These are phyloP conservation scores for Chlorella sp. DNA, from an alignment of 139 green algal genomes.

Conservation along the genomic window DNA sequence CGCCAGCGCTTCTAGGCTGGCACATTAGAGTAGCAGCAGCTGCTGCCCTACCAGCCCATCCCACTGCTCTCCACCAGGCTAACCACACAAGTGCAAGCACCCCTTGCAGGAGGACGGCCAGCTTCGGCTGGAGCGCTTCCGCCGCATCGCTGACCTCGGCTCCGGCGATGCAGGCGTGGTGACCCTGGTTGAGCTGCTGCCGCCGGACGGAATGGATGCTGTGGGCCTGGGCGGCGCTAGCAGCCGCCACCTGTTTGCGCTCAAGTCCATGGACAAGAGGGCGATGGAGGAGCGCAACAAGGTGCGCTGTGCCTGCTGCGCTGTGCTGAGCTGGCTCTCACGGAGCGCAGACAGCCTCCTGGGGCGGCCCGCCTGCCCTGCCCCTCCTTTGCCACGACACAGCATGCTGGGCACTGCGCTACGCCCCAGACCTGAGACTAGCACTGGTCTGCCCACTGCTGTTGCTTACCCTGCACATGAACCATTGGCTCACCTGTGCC, in stretches of 20 bases:
- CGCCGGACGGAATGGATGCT: too few relatives aligned
- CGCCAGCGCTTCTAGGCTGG: too few relatives aligned
- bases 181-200: slow-evolving; percentile 90
- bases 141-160: slow-evolving; percentile 71
- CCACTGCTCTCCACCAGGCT: neutral
- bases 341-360: too few relatives aligned
- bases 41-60: neutral
- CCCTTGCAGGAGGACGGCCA: neutral
- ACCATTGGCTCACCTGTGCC: too few relatives aligned
- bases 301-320: neutral
- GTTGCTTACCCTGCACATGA: too few relatives aligned
- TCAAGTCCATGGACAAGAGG: slow-evolving; percentile 97
- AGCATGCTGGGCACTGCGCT: too few relatives aligned
- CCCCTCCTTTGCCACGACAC: too few relatives aligned
- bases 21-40: neutral
- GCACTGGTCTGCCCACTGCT: too few relatives aligned
- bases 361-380: too few relatives aligned
- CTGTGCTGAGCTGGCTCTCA: too few relatives aligned
- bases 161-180: slow-evolving; percentile 91
- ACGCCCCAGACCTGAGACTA: too few relatives aligned
- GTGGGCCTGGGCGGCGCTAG: neutral
- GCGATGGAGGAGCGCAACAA: slow-evolving; percentile 92
- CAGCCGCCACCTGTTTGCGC: slow-evolving; percentile 72
- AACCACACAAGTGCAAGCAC: neutral
- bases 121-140: slow-evolving; percentile 37